Evolutionary conservation across 192 early-diverging fungal species (phyloP).

Genomic region (Mycoemilia scoparia): DNA sequence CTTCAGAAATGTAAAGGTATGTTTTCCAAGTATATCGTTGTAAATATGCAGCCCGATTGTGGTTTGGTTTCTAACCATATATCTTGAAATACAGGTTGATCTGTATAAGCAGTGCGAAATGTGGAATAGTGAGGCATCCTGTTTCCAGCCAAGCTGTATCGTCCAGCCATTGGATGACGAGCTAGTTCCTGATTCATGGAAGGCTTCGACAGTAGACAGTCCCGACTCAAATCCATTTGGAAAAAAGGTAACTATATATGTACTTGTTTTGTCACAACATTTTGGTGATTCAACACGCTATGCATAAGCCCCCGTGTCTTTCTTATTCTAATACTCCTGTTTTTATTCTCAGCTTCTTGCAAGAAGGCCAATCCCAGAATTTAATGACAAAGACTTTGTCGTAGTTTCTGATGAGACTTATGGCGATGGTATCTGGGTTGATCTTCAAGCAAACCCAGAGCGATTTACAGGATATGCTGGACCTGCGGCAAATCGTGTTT

Average conservation of each 20-base stretch:
- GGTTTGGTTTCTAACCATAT: not conserved
- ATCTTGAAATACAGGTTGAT: conserved; percentile 41
- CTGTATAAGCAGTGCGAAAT: conserved; percentile 77
- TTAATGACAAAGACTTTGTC: conserved; percentile 71
- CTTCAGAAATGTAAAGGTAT: conserved; percentile 81
- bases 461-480: conserved; percentile 94
- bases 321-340: conserved; percentile 1
- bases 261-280: not conserved
- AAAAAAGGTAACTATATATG: conserved; percentile 26
- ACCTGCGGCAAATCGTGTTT: conserved; percentile 67
- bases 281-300: conserved; percentile 1
- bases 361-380: conserved; percentile 18
- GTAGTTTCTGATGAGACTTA: conserved; percentile 59
- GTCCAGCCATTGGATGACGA: conserved; percentile 68
- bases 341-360: conserved; percentile 1
- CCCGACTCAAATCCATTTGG: conserved; percentile 43
- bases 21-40: not conserved
- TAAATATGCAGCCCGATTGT: not conserved
- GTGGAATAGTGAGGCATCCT: conserved; percentile 70
- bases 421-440: conserved; percentile 66
- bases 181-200: conserved; percentile 31
- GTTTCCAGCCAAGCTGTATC: conserved; percentile 67
- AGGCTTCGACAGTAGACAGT: conserved; percentile 41
- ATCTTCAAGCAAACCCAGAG: conserved; percentile 84
- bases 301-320: not conserved